Evolutionary conservation across 225 moss, liverwort and hornwort genomes (phyloP).

Genomic region (Takakia lepidozioides): DNA sequence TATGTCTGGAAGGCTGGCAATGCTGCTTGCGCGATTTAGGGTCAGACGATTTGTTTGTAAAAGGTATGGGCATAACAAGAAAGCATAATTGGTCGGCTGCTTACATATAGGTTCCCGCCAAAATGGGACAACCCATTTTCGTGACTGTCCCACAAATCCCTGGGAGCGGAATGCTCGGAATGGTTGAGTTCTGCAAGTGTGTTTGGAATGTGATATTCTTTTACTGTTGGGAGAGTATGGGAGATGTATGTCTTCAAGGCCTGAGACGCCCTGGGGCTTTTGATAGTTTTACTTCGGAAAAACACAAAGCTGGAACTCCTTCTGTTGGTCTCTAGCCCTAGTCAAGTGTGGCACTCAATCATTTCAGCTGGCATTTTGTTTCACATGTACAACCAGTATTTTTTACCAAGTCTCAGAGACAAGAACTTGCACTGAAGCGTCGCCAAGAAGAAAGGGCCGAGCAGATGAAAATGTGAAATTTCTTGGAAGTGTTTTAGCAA

Average conservation of each 20-base stretch:
- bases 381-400: too few relatives aligned
- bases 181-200: slow-evolving; percentile 98
- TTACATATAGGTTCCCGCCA: slow-evolving; percentile 93
- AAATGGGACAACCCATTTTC: too few relatives aligned
- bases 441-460: slow-evolving; percentile 75
- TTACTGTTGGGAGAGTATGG: slow-evolving; percentile 56
- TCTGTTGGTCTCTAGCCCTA: too few relatives aligned
- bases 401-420: slow-evolving; percentile 76
- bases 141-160: slow-evolving; percentile 84
- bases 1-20: not conserved
- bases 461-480: slow-evolving; percentile 46
- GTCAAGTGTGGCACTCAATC: too few relatives aligned
- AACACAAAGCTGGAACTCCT: too few relatives aligned
- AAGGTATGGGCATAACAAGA: slow-evolving; percentile 78
- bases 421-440: slow-evolving; percentile 73
- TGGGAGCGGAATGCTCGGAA: slow-evolving; percentile 93
- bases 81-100: slow-evolving; percentile 76
- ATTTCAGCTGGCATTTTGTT: too few relatives aligned
- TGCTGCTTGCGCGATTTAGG: slow-evolving; percentile 16
- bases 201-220: slow-evolving; percentile 70
- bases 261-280: too few relatives aligned
- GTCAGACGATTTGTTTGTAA: slow-evolving; percentile 36
- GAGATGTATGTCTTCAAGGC: slow-evolving; percentile 53
- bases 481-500: too few relatives aligned
- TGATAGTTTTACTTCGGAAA: too few relatives aligned